phyloP scores from a whole-genome alignment of 1,139 yeast genomes.

The Blastobotrys persicus region DNA sequence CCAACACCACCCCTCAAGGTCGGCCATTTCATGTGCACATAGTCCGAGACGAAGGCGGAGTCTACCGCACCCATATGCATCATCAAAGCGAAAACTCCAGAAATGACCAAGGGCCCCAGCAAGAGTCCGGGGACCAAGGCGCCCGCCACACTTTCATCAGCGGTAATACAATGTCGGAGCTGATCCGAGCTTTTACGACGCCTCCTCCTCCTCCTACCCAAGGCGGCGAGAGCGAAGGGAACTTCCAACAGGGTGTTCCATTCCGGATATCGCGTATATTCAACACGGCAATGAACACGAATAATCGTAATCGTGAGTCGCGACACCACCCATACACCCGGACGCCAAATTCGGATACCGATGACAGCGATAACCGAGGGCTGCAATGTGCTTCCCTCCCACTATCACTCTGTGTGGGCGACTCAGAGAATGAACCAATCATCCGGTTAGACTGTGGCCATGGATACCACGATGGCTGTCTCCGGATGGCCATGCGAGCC shows the following conservation, averaged over 20 bases:
- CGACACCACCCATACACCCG: constrained; percentile 26
- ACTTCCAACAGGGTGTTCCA: neutral
- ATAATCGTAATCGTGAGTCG: constrained; percentile 13
- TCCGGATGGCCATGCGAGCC: constrained; percentile 30
- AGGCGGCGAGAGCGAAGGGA: neutral
- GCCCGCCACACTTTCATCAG: constrained; percentile 9
- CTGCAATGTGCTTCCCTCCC: constrained; percentile 31
- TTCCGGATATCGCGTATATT: constrained; percentile 4
- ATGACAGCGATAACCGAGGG: constrained; percentile 12
- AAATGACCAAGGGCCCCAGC: neutral
- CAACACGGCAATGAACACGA: neutral
- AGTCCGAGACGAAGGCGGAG: constrained; percentile 4
- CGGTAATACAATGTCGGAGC: neutral
- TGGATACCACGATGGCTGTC: constrained; percentile 32
- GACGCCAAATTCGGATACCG: neutral
- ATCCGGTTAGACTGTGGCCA: constrained; percentile 33
- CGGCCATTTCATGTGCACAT: constrained; percentile 6
- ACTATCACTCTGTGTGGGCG: constrained; percentile 28
- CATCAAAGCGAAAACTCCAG: neutral
- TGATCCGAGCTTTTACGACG: constrained; percentile 4
- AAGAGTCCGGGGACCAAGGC: neutral
- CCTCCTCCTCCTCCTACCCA: constrained; percentile 3
- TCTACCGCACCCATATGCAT: neutral
- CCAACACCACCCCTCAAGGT: neutral
- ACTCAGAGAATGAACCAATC: constrained; percentile 14